phyloP scores from a whole-genome alignment of 2,329 filamentous ascomycete genomes.

The Arthroderma sp. region DNA sequence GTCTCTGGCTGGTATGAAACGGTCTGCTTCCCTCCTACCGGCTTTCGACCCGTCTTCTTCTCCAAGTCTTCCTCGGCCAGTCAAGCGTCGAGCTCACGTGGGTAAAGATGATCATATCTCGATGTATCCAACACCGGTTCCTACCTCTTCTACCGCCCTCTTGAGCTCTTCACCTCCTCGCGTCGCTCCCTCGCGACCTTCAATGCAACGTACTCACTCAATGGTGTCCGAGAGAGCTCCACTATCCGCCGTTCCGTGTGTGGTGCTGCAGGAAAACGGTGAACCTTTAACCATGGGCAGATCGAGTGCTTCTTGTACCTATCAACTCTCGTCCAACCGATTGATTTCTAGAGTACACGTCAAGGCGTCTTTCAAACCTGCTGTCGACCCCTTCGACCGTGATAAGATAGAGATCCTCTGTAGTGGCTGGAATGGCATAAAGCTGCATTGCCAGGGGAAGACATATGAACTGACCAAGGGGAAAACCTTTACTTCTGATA shows the following conservation, averaged over 20 bases:
- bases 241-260: constrained; percentile 65
- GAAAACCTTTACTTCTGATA: constrained; percentile 80
- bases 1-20: constrained; percentile 29
- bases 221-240: constrained; percentile 66
- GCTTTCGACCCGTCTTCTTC: constrained; percentile 39
- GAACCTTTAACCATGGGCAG: constrained; percentile 77
- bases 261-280: constrained; percentile 69
- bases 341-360: constrained; percentile 90
- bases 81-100: constrained; percentile 35
- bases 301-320: constrained; percentile 89
- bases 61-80: constrained; percentile 34
- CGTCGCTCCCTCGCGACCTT: constrained; percentile 35
- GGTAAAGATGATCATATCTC: constrained; percentile 24
- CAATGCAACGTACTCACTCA: constrained; percentile 49
- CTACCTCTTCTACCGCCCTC: constrained; percentile 86
- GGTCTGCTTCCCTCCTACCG: constrained; percentile 34
- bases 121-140: constrained; percentile 85
- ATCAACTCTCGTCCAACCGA: constrained; percentile 82
- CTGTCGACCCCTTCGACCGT: constrained; percentile 51
- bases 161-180: constrained; percentile 71
- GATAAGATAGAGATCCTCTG: constrained; percentile 81
- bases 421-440: constrained; percentile 90
- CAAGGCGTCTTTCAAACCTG: constrained; percentile 67
- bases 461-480: constrained; percentile 78
- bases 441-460: constrained; percentile 78